A percentile compares a stretch with the other conserved stretches of the same genome.
Evolutionary conservation across 306 rosid species (phyloP).

Genomic region (Cucurbita pepo): DNA sequence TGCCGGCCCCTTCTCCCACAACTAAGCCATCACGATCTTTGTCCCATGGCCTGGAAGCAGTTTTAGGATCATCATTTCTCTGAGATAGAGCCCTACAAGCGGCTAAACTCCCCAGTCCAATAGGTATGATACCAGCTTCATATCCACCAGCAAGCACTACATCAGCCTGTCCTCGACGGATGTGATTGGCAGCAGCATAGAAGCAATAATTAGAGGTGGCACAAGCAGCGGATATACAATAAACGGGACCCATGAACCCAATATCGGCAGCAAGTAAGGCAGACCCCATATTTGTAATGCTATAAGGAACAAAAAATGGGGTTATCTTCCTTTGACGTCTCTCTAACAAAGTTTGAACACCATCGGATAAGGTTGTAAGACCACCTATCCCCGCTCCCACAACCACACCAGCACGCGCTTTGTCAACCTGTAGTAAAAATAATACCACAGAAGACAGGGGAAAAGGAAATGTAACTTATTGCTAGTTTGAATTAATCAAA

Average conservation of each 20-base stretch:
- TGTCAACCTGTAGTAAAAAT: constrained; percentile 44
- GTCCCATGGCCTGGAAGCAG: constrained; percentile 99
- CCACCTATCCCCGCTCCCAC: constrained; percentile 99
- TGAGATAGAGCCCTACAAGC: constrained; percentile 95
- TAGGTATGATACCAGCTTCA: constrained; percentile 87
- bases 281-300: constrained; percentile 90
- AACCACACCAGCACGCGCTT: constrained; percentile 74
- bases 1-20: constrained; percentile 98
- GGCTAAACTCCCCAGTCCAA: constrained; percentile 90
- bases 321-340: constrained; percentile 74
- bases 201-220: constrained; percentile 96
- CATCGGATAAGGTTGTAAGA: constrained; percentile 68
- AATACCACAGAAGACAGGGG: no score
- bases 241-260: constrained; percentile 93
- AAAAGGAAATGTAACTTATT: no score
- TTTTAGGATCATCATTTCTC: constrained; percentile 90
- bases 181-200: constrained; percentile 91
- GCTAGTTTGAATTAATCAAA: no score
- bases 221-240: constrained; percentile 91
- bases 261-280: constrained; percentile 86
- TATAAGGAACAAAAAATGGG: constrained; percentile 88
- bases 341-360: constrained; percentile 69
- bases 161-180: constrained; percentile 98
- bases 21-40: constrained; percentile 92
- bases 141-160: constrained; percentile 94